Base-by-base conservation (phyloP, 2,329 filamentous ascomycete species). In the Aspergillus quadricinctus region DNA sequence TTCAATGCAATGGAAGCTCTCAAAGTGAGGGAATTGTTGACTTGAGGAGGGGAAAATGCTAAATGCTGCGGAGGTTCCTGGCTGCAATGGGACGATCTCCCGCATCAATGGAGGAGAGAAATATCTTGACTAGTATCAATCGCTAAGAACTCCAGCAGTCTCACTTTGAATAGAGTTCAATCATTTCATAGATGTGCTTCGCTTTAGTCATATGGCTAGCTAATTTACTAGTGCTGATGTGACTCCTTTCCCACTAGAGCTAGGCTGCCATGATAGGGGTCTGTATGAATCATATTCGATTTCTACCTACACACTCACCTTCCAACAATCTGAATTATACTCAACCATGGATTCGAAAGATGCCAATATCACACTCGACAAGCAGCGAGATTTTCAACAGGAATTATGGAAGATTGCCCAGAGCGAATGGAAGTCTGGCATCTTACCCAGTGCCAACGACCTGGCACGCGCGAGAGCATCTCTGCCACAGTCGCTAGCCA, bases 401-500 rank as follows among this genome's bases (percentile, higher is more conserved):
- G 48, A 62, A 35, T 51, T 75, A 19, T 74, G 72, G 72, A 61
- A 67, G 23, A 58, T 65, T 19, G 62, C 67, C 17, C 65, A 71
- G 31, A 61, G 61, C n/a, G 62, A 62, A 14, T 69, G 66, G 65
- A 59, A 66, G 23, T 65, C 66, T 3, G 59, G 62, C 3, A 64
- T 76, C 21, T 60, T 77, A 29, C 74, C 74, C 3, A 64, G 61
- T 40, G 52, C 65, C 14, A 58, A 69, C 31, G 57, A 59, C 17
- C 54, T 77, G 17, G 59, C 63, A 19, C 65, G 61, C 49, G 71
- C 72, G n/a, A 66, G 72, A 54, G 59, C 61, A 29, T 73, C 71
- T 19, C 68, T 77, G 7, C 66, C 69, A 2, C 48, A 57, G 17
- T 50, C 59, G 10, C 69, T 77, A 17, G 60, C 66, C 8, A 53